Evolutionary conservation across 306 rosid genomes (phyloP), one percentile per base, ranked within the genome.

Genomic region (Trichosanthes truncata): DNA sequence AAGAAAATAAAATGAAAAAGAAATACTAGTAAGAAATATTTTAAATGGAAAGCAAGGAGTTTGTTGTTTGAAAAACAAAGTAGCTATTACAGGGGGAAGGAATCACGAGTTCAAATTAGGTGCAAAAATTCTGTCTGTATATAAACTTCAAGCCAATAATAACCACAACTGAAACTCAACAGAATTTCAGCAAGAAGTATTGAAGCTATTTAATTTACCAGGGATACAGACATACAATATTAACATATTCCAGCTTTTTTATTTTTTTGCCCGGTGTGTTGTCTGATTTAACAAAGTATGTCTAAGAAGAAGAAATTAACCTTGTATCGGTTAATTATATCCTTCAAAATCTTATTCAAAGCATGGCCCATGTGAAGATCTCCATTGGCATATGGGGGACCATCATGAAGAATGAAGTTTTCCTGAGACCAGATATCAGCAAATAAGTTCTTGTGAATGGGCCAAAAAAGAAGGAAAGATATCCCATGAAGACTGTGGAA

Each of bases 291-390:
- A 48, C 9, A 4, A 74, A 38, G 66, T 55, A 82, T 45, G 55
- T 53, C 62, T 31, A 41, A 65, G 81, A 48, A 46, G 57, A 74
- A 81, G 79, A 74, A 67, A 71, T 52, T 80, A 84, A 91, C 99
- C 98, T 93, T 96, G 57, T 93, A 96, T 78, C 98, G 98, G 80
- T 96, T 96, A 78, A 96, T 93, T 77, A 93, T 91, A 83, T 96
- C 99, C 88, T 96, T 93, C 84, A 96, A 86, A 87, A 93, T 91
- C 91, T 96, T 96, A 85, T 96, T 96, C 81, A 93, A 75, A 72
- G 98, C 99, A 82, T 90, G 98, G 63, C 98, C 99, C 81, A 96
- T 96, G 88, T 96, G 99, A 84, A 96, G 99, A 84, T 96, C 96
- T 14, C 99, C 98, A 79, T 96, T 96, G 84, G 99, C 99, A 83